Evolutionary conservation across 2,329 filamentous ascomycete genomes (phyloP).

Genomic region (Alternaria sp.): DNA sequence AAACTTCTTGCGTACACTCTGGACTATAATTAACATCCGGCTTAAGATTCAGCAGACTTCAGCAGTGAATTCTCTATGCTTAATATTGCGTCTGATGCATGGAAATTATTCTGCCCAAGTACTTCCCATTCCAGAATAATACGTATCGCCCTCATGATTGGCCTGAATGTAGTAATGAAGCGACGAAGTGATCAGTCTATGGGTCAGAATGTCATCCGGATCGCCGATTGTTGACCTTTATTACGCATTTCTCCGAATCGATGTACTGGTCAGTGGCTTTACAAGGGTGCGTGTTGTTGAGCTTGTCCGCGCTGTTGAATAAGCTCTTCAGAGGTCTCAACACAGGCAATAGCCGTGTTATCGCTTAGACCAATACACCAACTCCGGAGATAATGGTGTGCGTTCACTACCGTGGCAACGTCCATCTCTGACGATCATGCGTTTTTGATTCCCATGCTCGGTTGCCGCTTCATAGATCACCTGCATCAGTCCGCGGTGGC

Average conservation of each 20-base stretch:
- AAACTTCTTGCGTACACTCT: neutral
- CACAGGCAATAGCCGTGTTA: neutral
- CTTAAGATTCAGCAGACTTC: neutral
- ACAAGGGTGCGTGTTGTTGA: neutral
- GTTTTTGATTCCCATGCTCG: neutral
- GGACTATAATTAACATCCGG: no score
- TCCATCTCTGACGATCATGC: slow-evolving; percentile 1
- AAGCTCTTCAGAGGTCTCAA: neutral
- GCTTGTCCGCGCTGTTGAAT: neutral
- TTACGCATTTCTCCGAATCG: neutral
- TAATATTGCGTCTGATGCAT: no score
- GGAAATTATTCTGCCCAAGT: no score
- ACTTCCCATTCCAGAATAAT: neutral
- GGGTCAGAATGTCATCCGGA: neutral
- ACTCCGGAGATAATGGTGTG: neutral
- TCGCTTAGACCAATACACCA: neutral
- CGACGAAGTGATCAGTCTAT: neutral
- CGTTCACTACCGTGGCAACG: neutral
- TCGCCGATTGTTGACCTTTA: neutral
- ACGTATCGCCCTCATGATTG: neutral
- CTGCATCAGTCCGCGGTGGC: neutral
- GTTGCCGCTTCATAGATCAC: neutral
- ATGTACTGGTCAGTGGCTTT: neutral
- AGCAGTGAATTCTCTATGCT: no score
- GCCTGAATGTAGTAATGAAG: neutral